phyloP scores from a whole-genome alignment of 192 early-diverging fungal genomes.

The Piromyces finnis region DNA sequence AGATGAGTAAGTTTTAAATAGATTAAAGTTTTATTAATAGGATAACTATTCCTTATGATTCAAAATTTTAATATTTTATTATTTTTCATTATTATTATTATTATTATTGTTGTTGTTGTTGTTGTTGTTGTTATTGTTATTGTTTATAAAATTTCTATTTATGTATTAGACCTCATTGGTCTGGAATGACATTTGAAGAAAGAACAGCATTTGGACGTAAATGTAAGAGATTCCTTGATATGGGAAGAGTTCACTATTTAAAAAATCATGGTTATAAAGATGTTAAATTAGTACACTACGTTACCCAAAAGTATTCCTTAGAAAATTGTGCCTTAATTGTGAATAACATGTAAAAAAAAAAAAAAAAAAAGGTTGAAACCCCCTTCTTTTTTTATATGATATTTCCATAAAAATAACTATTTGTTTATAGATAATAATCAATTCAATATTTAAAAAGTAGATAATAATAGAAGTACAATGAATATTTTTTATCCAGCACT shows the following conservation, averaged over 20 bases:
- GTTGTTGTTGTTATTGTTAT: no score
- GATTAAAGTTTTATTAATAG: no score
- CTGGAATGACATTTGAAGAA: constrained; percentile 35
- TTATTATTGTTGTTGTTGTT: no score
- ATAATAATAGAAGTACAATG: no score
- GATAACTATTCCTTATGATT: no score
- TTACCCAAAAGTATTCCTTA: background rate
- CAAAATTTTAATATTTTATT: no score
- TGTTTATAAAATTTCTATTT: background rate
- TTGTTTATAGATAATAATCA: no score
- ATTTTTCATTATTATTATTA: no score
- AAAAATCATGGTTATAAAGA: background rate
- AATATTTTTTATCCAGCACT: no score
- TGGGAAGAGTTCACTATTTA: constrained; percentile 42
- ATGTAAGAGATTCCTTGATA: constrained; percentile 63
- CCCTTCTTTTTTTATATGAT: no score
- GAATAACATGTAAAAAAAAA: background rate
- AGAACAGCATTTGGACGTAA: constrained; percentile 46
- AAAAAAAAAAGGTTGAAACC: background rate
- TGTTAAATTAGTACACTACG: background rate
- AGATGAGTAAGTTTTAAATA: constrained; percentile 12
- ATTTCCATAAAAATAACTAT: no score
- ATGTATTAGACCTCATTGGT: constrained; percentile 37
- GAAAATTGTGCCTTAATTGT: background rate
- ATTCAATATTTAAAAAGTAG: no score